phyloP scores from a whole-genome alignment of 495 filamentous ascomycete species.

The Trichoderma virens region DNA sequence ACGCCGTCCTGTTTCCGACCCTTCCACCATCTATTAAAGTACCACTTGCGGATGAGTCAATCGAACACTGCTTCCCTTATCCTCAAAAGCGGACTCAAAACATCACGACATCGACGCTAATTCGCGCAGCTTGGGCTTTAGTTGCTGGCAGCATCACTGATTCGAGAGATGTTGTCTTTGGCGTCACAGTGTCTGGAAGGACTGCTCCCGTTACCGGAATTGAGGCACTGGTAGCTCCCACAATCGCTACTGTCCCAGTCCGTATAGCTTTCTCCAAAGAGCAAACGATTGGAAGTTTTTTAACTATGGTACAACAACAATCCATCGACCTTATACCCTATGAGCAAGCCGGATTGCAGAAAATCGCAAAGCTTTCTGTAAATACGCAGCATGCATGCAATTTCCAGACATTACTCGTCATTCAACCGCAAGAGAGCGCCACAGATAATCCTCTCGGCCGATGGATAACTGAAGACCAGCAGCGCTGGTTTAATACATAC shows the following conservation, averaged over 20 bases:
- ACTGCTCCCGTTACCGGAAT: constrained; percentile 44
- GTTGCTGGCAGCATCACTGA: constrained; percentile 37
- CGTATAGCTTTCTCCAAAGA: too few species aligned
- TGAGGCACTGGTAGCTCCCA: constrained; percentile 44
- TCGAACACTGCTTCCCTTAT: neutral
- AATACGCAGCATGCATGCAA: constrained; percentile 8
- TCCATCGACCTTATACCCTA: too few species aligned
- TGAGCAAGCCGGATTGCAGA: neutral
- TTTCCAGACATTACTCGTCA: neutral
- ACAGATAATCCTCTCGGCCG: neutral
- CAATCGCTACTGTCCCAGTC: constrained; percentile 38
- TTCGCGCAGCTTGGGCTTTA: constrained; percentile 49
- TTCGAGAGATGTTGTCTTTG: constrained; percentile 46
- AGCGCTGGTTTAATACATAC: too few species aligned
- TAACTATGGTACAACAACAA: too few species aligned
- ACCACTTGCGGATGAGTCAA: neutral
- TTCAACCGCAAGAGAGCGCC: neutral
- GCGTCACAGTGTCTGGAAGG: constrained; percentile 47
- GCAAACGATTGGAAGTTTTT: too few species aligned
- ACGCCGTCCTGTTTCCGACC: neutral
- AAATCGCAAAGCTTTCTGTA: neutral
- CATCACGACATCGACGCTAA: constrained; percentile 40
- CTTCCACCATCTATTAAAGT: neutral
- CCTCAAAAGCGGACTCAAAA: neutral
- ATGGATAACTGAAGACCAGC: neutral